A percentile compares a stretch with the other conserved stretches of the same genome.
phyloP scores from a whole-genome alignment of 2,329 filamentous ascomycete genomes.

The Cyanodermella asteris region DNA sequence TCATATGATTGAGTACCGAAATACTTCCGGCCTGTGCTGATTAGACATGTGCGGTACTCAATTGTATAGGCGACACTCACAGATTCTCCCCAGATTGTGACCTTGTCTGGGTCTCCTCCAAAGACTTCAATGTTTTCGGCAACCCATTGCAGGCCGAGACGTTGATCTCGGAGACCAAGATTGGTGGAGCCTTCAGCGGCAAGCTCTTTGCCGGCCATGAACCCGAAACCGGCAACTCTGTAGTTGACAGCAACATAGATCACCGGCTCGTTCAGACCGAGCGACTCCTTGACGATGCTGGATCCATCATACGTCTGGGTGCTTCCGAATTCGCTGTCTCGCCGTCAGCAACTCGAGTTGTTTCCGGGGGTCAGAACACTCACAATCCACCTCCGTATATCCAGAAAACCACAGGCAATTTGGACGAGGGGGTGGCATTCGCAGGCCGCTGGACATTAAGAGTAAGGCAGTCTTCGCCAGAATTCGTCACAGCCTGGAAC shows the following conservation, averaged over 20 bases:
- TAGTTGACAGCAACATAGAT: slow-evolving; percentile 7
- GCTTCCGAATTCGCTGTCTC: neutral
- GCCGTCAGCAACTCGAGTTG: too few species aligned
- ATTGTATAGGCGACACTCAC: slow-evolving; percentile 8
- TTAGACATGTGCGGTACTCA: too few species aligned
- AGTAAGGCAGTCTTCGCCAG: slow-evolving; percentile 2
- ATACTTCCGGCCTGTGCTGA: slow-evolving; percentile 48
- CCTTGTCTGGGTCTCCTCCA: slow-evolving; percentile 12
- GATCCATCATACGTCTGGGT: slow-evolving; percentile 7
- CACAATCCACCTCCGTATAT: slow-evolving; percentile 1
- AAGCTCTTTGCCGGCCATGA: slow-evolving; percentile 8
- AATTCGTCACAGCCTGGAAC: slow-evolving; percentile 4
- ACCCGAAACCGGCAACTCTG: slow-evolving; percentile 11
- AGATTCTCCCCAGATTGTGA: slow-evolving; percentile 23
- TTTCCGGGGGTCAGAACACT: too few species aligned
- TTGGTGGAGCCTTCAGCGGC: slow-evolving; percentile 9
- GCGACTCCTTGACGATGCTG: slow-evolving; percentile 4
- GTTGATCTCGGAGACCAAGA: slow-evolving; percentile 11
- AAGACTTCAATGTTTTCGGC: slow-evolving; percentile 10
- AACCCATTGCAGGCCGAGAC: slow-evolving; percentile 11
- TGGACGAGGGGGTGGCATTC: neutral
- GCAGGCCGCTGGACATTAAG: slow-evolving; percentile 1
- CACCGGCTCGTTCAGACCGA: slow-evolving; percentile 1
- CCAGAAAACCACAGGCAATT: slow-evolving; percentile 2
- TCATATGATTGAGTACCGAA: slow-evolving; percentile 56